Evolutionary conservation across 75 land plant genomes (phyloP).

Genomic region (Adiantum capillusveneris): DNA sequence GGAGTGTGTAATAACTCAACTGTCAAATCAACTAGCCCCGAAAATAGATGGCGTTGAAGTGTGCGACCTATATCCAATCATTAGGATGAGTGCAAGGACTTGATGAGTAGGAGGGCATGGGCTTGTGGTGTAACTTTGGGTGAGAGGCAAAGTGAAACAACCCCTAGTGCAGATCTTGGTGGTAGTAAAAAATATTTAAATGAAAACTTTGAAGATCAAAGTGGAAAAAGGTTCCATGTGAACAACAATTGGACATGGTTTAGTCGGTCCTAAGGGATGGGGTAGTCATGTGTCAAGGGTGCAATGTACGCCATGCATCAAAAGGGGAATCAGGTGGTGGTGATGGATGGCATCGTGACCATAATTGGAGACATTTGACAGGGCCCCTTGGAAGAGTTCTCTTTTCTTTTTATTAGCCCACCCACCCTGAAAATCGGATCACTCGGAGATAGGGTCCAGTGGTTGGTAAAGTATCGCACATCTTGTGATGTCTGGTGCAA

Average conservation of each 20-base stretch:
- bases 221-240: slow-evolving; percentile 4
- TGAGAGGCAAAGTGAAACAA: background rate
- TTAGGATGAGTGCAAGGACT: too few species aligned
- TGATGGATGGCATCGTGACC: too few species aligned
- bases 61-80: too few species aligned
- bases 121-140: too few species aligned
- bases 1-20: too few species aligned
- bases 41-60: too few species aligned
- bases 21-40: too few species aligned
- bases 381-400: slow-evolving; percentile 15
- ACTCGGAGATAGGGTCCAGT: slow-evolving; percentile 10
- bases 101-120: too few species aligned
- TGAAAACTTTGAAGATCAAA: too few species aligned
- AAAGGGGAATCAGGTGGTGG: too few species aligned
- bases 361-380: background rate
- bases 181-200: background rate
- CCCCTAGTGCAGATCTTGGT: slow-evolving; percentile 5
- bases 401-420: slow-evolving; percentile 21
- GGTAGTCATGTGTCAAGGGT: slow-evolving; percentile 11
- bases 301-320: slow-evolving; percentile 2
- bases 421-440: slow-evolving; percentile 15
- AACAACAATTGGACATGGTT: slow-evolving; percentile 6
- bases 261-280: slow-evolving; percentile 17
- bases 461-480: background rate
- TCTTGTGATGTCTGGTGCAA: too few species aligned